Conservation (phyloP, 257 asterid genomes). For the Fraxinus cuspidata region DNA sequence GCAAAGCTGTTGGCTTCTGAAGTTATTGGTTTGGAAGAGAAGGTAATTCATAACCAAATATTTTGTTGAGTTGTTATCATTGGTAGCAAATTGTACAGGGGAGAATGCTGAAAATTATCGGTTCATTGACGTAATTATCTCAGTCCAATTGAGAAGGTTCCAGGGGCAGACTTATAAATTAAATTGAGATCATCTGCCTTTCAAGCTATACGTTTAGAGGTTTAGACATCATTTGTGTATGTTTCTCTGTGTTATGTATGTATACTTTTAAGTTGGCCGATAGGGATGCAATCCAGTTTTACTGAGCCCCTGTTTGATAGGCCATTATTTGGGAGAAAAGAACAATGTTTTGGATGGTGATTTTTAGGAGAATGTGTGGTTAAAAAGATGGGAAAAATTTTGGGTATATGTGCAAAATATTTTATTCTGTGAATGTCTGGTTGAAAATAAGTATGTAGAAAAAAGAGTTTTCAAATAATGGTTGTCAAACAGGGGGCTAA, state of each 20-base stretch:
- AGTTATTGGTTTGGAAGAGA: constrained; percentile 96
- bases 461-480: too few relatives aligned
- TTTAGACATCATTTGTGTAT: not conserved
- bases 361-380: too few relatives aligned
- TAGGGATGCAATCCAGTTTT: not conserved
- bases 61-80: constrained; percentile 12
- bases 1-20: constrained; percentile 92
- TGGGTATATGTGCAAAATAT: too few relatives aligned
- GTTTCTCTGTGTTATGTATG: not conserved
- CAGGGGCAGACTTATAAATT: not conserved
- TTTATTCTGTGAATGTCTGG: too few relatives aligned
- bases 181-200: not conserved
- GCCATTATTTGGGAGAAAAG: too few relatives aligned
- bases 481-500: too few relatives aligned
- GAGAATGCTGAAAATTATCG: constrained; percentile 4
- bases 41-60: constrained; percentile 47
- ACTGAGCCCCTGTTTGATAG: too few relatives aligned
- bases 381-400: too few relatives aligned
- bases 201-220: not conserved
- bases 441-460: too few relatives aligned
- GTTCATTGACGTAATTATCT: constrained; percentile 13
- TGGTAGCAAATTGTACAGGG: not conserved
- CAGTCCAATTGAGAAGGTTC: not conserved
- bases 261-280: not conserved
- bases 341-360: too few relatives aligned